Evolutionary conservation across 2,329 filamentous ascomycete genomes (phyloP).

Genomic region (Cladorrhinum sp.): DNA sequence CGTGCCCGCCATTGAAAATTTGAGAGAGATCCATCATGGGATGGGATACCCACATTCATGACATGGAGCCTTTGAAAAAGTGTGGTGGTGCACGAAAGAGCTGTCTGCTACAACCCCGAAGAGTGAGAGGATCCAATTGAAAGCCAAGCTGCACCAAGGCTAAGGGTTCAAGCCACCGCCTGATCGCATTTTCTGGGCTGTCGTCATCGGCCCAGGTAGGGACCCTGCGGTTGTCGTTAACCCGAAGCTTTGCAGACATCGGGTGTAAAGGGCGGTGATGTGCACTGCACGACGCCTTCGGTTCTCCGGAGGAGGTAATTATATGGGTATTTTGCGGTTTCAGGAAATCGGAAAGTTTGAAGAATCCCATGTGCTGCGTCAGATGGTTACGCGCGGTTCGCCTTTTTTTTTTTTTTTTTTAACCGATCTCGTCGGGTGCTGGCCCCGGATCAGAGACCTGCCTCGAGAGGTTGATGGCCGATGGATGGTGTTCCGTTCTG

Average conservation of each 20-base stretch:
- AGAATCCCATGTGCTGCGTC: not conserved
- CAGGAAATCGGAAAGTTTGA: not conserved
- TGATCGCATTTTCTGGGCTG: not conserved
- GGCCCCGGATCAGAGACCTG: not conserved
- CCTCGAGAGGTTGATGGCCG: too few species aligned
- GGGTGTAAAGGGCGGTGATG: too few species aligned
- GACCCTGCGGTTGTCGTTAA: not conserved
- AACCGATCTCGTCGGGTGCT: not conserved
- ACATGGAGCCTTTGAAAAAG: not conserved
- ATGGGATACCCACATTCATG: not conserved
- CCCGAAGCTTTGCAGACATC: not conserved
- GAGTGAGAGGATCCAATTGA: not conserved
- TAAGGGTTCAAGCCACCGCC: not conserved
- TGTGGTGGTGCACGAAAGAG: not conserved
- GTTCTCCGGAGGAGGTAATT: not conserved
- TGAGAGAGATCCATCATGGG: not conserved
- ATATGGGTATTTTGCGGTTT: not conserved
- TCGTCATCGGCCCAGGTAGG: not conserved
- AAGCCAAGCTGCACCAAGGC: not conserved
- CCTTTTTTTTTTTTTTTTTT: not conserved
- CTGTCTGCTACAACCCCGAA: too few species aligned
- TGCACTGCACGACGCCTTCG: not conserved
- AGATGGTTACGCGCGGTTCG: not conserved
- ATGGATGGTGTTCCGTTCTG: too few species aligned
- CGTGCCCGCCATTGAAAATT: not conserved